These are phyloP conservation scores for Tremellales sp. DNA, from an alignment of 1,284 basidiomycete species.

Conservation along the genomic window DNA sequence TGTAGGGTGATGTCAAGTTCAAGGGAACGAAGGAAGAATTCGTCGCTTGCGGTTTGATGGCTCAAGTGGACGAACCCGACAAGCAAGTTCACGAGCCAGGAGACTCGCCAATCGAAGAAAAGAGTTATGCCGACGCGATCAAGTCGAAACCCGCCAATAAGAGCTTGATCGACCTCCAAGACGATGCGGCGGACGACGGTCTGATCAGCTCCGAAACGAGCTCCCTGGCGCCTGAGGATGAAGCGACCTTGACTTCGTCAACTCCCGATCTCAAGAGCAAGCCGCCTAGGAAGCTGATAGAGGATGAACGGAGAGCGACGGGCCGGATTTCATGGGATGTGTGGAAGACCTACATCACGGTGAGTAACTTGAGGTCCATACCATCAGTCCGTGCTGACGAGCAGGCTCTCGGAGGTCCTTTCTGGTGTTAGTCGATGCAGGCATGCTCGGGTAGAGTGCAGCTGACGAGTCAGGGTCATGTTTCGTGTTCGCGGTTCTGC, in stretches of 20 bases:
- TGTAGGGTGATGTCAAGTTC: constrained; percentile 63
- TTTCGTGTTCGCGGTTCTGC: constrained; percentile 58
- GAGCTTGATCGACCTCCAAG: constrained; percentile 27
- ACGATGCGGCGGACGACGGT: constrained; percentile 29
- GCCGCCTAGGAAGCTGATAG: constrained; percentile 74
- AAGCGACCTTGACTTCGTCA: constrained; percentile 22
- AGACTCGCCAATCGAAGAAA: constrained; percentile 44
- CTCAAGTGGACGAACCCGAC: constrained; percentile 60
- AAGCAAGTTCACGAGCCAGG: constrained; percentile 41
- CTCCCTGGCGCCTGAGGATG: constrained; percentile 38
- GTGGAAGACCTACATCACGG: constrained; percentile 73
- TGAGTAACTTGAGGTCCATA: constrained; percentile 41
- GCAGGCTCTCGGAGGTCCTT: constrained; percentile 33
- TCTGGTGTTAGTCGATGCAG: constrained; percentile 60
- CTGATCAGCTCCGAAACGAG: constrained; percentile 46
- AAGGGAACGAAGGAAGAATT: constrained; percentile 66
- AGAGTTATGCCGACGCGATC: constrained; percentile 36
- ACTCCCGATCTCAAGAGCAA: constrained; percentile 50
- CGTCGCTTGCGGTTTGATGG: constrained; percentile 62
- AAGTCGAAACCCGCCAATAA: constrained; percentile 39
- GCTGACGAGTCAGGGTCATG: constrained; percentile 52
- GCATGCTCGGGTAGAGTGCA: too few species aligned
- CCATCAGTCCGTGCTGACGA: background rate
- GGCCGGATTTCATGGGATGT: constrained; percentile 73
- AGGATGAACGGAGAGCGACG: constrained; percentile 82